A percentile compares a stretch with the other conserved stretches of the same genome.
Conservation (phyloP, 2,329 filamentous ascomycete genomes). For the Aspergillus sp. region DNA sequence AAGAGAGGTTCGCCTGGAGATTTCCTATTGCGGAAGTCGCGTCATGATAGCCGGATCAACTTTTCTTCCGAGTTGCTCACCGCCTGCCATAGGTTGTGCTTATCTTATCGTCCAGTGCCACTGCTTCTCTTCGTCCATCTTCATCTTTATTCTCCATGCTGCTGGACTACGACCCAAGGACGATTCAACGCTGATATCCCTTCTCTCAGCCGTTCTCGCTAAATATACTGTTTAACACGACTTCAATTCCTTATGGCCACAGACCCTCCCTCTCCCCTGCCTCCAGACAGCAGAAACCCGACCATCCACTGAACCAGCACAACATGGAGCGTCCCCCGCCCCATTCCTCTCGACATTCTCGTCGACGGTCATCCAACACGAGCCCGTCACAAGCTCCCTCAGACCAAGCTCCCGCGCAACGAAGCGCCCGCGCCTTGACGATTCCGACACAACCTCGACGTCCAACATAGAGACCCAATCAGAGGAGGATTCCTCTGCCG, state of each 20-base stretch:
- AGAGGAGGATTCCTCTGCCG: constrained; percentile 24
- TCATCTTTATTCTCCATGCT: too few relatives aligned
- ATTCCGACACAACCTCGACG: not conserved
- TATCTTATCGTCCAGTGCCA: not conserved
- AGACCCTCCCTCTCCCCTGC: too few relatives aligned
- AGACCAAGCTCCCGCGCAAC: constrained; percentile 3
- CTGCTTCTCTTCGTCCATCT: too few relatives aligned
- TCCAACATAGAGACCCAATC: not conserved
- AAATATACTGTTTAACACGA: too few relatives aligned
- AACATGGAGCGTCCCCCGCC: too few relatives aligned
- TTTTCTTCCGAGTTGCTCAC: not conserved
- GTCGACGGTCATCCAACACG: not conserved
- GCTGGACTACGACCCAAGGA: too few relatives aligned
- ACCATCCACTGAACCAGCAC: too few relatives aligned
- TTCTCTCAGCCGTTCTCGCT: too few relatives aligned
- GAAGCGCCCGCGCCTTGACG: constrained; percentile 8
- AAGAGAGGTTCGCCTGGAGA: not conserved
- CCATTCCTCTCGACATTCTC: not conserved
- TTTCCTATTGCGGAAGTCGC: not conserved
- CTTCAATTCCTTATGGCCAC: too few relatives aligned
- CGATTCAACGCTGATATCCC: too few relatives aligned
- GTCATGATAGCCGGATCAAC: not conserved
- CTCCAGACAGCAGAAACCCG: too few relatives aligned
- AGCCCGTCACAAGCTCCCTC: not conserved
- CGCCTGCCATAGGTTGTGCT: not conserved